Conservation (phyloP, 2,329 filamentous ascomycete genomes). For the Colletotrichum chlorophyti region DNA sequence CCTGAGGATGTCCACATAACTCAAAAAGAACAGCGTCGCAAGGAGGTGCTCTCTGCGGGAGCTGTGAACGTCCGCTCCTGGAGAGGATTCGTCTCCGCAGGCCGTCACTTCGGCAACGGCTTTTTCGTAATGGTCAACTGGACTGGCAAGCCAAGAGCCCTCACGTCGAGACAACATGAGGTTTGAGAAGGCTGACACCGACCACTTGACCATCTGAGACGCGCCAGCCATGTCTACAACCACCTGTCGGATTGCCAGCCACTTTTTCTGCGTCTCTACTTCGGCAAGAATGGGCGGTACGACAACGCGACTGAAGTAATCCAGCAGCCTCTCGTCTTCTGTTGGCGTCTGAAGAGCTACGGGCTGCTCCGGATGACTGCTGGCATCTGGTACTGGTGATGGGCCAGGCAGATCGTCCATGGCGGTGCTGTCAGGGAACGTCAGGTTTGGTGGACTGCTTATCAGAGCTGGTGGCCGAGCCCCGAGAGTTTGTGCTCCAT, state of each 20-base stretch:
- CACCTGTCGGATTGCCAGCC: conserved; percentile 55
- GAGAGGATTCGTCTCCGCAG: background rate
- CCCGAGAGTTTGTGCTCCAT: background rate
- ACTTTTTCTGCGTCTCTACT: conserved; percentile 59
- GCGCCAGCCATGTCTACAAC: conserved; percentile 53
- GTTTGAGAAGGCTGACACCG: conserved; percentile 59
- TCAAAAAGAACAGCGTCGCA: conserved; percentile 59
- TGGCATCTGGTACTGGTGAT: conserved; percentile 2
- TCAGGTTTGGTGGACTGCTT: conserved; percentile 11
- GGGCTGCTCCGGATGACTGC: conserved; percentile 8
- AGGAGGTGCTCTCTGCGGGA: conserved; percentile 49
- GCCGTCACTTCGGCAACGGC: conserved; percentile 41
- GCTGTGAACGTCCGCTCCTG: conserved; percentile 34
- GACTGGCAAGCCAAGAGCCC: conserved; percentile 38
- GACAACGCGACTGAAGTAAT: conserved; percentile 55
- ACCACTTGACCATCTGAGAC: conserved; percentile 53
- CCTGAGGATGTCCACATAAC: conserved; percentile 58
- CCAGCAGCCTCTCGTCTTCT: conserved; percentile 41
- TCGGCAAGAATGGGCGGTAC: conserved; percentile 60
- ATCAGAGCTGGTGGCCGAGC: background rate
- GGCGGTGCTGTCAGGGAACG: conserved; percentile 2
- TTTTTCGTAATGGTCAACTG: conserved; percentile 45
- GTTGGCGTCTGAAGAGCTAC: background rate
- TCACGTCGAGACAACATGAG: conserved; percentile 47
- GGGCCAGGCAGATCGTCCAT: conserved; percentile 4